These are phyloP conservation scores for Besnoitia besnoiti DNA, from an alignment of 169 alveolate genomes.

Conservation along the genomic window DNA sequence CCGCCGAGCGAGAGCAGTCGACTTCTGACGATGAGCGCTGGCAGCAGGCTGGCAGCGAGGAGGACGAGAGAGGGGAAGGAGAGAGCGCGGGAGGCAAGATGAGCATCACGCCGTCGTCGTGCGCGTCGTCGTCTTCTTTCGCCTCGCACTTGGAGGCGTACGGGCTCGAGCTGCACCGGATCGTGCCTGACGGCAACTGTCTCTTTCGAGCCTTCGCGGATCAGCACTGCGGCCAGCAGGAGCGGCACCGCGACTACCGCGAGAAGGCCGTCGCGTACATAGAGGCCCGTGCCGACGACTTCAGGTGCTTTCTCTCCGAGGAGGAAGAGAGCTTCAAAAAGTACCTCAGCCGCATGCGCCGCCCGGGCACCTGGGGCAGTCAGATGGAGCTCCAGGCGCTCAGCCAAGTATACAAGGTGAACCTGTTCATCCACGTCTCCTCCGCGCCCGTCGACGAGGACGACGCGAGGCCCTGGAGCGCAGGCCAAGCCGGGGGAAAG, in stretches of 20 bases:
- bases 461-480: not conserved
- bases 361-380: constrained; percentile 51
- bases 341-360: constrained; percentile 43
- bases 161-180: constrained; percentile 23
- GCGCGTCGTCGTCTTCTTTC: not conserved
- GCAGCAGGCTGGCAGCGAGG: not conserved
- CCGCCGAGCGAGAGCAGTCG: not conserved
- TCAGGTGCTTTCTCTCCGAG: not conserved
- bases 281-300: not conserved
- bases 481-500: not conserved
- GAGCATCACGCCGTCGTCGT: not conserved
- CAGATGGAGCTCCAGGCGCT: constrained; percentile 61
- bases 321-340: constrained; percentile 29
- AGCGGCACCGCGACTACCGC: constrained; percentile 19
- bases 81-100: not conserved
- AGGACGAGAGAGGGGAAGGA: not conserved
- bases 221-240: constrained; percentile 52
- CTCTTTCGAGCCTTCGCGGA: constrained; percentile 56
- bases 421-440: constrained; percentile 37
- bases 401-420: constrained; percentile 34
- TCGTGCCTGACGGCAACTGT: constrained; percentile 55
- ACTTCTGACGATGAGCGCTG: not conserved
- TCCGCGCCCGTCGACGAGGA: not conserved
- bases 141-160: not conserved
- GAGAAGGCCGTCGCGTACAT: constrained; percentile 46